Evolutionary conservation across 495 filamentous ascomycete genomes (phyloP).

Genomic region (Cladorrhinum samala): DNA sequence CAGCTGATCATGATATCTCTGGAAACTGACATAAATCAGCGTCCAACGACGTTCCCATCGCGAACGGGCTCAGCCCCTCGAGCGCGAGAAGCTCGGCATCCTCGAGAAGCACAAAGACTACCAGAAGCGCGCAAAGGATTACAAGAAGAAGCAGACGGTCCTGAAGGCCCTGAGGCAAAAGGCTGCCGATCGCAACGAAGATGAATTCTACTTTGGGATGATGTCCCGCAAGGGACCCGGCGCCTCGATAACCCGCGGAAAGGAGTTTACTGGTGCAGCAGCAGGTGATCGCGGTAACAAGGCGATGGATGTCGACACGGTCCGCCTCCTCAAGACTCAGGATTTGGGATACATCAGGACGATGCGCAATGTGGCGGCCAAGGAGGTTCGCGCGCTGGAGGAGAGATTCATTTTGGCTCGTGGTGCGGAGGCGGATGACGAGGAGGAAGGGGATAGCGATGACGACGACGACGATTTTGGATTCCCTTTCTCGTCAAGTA

Average conservation of each 20-base stretch:
- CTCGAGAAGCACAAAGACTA: slow-evolving; percentile 60
- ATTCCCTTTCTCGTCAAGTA: too few relatives aligned
- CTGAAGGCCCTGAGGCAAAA: slow-evolving; percentile 74
- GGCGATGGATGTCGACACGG: slow-evolving; percentile 58
- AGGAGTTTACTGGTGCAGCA: slow-evolving; percentile 42
- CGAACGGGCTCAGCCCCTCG: slow-evolving; percentile 80
- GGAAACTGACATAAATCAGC: slow-evolving; percentile 11
- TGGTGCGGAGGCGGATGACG: slow-evolving; percentile 26
- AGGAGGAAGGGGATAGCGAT: slow-evolving; percentile 19
- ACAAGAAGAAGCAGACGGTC: slow-evolving; percentile 75
- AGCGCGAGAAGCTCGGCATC: slow-evolving; percentile 45
- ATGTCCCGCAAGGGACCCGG: slow-evolving; percentile 48
- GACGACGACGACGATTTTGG: slow-evolving; percentile 8
- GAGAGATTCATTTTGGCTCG: slow-evolving; percentile 36
- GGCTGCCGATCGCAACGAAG: slow-evolving; percentile 81
- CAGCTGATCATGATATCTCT: background rate
- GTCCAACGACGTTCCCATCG: slow-evolving; percentile 50
- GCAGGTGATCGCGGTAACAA: slow-evolving; percentile 60
- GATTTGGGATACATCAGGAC: slow-evolving; percentile 82
- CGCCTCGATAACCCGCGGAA: slow-evolving; percentile 27
- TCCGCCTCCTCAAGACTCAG: slow-evolving; percentile 91
- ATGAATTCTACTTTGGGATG: slow-evolving; percentile 97
- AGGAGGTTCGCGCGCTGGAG: slow-evolving; percentile 39
- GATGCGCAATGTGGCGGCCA: slow-evolving; percentile 45
- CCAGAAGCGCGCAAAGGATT: slow-evolving; percentile 81